phyloP scores from a whole-genome alignment of 106 monocot species.

The Posidonia australis region DNA sequence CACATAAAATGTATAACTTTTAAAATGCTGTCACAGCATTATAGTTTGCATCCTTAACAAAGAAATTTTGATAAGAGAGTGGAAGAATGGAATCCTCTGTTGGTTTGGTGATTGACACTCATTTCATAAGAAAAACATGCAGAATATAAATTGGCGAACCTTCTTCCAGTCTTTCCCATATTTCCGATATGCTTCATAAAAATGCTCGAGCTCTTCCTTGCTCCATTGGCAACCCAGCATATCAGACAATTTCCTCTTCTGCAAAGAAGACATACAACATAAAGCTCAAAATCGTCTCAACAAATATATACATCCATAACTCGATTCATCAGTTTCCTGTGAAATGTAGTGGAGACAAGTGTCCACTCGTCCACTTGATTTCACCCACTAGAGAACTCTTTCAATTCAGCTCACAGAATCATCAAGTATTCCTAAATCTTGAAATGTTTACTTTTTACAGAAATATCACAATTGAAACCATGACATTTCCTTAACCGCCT shows the following conservation, averaged over 20 bases:
- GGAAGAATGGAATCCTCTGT: not conserved
- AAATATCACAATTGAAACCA: not conserved
- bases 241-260: slow-evolving; percentile 76
- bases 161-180: slow-evolving; percentile 80
- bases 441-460: too few species aligned
- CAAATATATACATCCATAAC: not conserved
- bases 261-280: not conserved
- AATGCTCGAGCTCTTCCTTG: slow-evolving; percentile 67
- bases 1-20: too few species aligned
- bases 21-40: too few species aligned
- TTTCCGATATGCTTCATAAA: slow-evolving; percentile 70
- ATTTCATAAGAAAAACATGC: not conserved
- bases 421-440: not conserved
- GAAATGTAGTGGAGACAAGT: not conserved
- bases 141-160: slow-evolving; percentile 25
- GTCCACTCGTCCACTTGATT: not conserved
- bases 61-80: not conserved
- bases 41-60: too few species aligned
- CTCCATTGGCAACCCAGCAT: slow-evolving; percentile 79
- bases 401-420: not conserved
- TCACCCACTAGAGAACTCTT: not conserved
- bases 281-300: not conserved
- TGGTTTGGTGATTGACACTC: not conserved
- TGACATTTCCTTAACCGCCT: not conserved
- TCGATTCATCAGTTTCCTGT: not conserved